Base-by-base conservation (phyloP, 371 early-diverging fungal species). In the Dichotomocladium elegans region DNA sequence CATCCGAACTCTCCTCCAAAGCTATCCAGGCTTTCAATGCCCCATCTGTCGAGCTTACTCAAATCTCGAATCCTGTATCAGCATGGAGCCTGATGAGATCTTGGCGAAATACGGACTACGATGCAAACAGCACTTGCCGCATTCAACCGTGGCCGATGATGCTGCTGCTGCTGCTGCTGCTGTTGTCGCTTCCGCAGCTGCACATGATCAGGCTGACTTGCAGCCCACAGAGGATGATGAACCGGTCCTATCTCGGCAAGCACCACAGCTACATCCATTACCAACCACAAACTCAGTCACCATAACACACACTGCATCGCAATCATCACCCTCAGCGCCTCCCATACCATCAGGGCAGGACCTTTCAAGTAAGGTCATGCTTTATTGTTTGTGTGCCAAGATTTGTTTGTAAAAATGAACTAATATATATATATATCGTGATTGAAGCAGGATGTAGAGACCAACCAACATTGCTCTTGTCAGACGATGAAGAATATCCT, bases 31-130 rank as follows among this genome's bases (percentile, higher is more conserved):
- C 55, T 95, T 96, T 67, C 87, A 86, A 56, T 96, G 96, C 66
- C 95, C 96, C 27, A 80, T 95, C 35, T 96, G 96, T 62, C 86
- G 97, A 37, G 90, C 93, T 25, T 95, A 91, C 51, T 94, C 96
- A 3, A 92, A 96, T 70, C 73, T 96, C 26, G 90, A 91, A 41
- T 94, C 90, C 17, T 82, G 81, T 55, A 92, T 93, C 17, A 86
- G 81, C 21, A 81, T 85, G 21, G 90, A 90, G 51, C 81, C 83
- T 53, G 75, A 81, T 45, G 85, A 83, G 40, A 64, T 68, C 4
- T 64, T 61, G 35, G 65, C 56, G 24, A 61, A 61, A 30, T 68
- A 51, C 33, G 68, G 68, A 10, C 42, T 64, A 26, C 25, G 41
- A 29, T 51, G 59, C 47, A 54, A 54, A 25, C 47, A n/a, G n/a